Evolutionary conservation across 352 stramenopile species (phyloP).

Genomic region (Achlya hypogyna): DNA sequence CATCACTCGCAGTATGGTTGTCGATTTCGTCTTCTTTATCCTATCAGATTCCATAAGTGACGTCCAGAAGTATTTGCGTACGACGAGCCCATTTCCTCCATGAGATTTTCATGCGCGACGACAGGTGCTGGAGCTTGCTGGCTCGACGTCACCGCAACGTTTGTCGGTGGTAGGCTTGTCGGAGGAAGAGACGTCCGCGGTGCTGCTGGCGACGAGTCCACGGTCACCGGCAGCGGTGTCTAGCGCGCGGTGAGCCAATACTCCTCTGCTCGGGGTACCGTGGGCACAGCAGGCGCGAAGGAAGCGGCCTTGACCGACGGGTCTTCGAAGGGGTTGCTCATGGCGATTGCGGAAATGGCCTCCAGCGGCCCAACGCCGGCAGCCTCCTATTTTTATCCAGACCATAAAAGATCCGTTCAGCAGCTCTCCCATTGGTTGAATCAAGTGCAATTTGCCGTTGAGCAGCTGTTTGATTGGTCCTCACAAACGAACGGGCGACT

Average conservation of each 20-base stretch:
- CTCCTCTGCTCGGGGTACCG: not conserved
- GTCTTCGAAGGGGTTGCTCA: slow-evolving; percentile 20
- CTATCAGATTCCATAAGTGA: slow-evolving; percentile 19
- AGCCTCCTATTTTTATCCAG: not conserved
- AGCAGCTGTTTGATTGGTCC: not conserved
- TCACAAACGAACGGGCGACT: not conserved
- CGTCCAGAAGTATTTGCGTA: slow-evolving; percentile 21
- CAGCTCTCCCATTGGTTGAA: not conserved
- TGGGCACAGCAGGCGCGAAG: not conserved
- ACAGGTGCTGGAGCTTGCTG: not conserved
- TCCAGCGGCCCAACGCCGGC: not conserved
- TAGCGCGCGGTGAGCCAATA: not conserved
- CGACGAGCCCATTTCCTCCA: slow-evolving; percentile 72
- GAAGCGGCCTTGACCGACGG: slow-evolving; percentile 7
- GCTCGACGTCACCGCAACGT: too few species aligned
- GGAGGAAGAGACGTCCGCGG: not conserved
- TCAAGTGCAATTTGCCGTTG: not conserved
- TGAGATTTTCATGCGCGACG: slow-evolving; percentile 41
- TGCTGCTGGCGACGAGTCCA: not conserved
- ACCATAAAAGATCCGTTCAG: not conserved
- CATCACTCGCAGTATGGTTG: slow-evolving; percentile 76
- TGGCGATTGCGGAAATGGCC: not conserved
- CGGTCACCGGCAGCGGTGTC: not conserved
- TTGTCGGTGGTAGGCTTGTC: not conserved
- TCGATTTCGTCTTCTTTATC: slow-evolving; percentile 77